Evolutionary conservation across 345 rosid genomes (phyloP), one percentile per base, ranked within the genome.

Genomic region (Angophora floribunda): DNA sequence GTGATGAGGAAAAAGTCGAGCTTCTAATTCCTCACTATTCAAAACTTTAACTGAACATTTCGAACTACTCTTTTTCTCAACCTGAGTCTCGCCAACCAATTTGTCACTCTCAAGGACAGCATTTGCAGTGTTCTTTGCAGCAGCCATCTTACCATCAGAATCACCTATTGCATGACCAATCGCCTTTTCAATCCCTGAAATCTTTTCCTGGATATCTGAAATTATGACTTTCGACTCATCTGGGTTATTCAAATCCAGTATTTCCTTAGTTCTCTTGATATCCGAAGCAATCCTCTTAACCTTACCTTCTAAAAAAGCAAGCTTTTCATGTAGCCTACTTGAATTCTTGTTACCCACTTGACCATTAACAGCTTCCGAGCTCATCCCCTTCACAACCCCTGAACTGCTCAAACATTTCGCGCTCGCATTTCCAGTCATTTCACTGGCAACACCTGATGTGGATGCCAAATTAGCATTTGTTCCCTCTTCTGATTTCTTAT

Each of bases 1-100:
- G 57, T 96, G 99, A 92, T 98, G 99, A 89, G 99, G 99, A 91
- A 98, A 95, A n/a, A 98, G 94, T 59, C 98, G 96, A 75, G 95
- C 98, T 92, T 98, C 99, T 45, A 98, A 90, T 89, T 95, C 97
- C 88, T 94, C 96, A 75, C 90, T 90, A 61, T 90, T 94, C 91
- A 97, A 87, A 70, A 92, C 97, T 90, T 94, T 97, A 86, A 92
- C 95, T 1, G 90, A 93, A 89, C 88, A 24, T 90, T 92, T 94
- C 15, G 53, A 91, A 57, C 85, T 91, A 13, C 70, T 89, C 78
- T 65, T 89, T 89, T 87, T 90, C 89, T 82, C 89, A 87, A 53
- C 36, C 90, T 91, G 90, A 84, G 13, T 87, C 57, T 79, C 93
- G 79, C 90, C 95, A 12, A 51, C 87, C 6, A 86, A 82, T 88